Conservation (phyloP, 306 rosid species). For the Quercus alba region DNA sequence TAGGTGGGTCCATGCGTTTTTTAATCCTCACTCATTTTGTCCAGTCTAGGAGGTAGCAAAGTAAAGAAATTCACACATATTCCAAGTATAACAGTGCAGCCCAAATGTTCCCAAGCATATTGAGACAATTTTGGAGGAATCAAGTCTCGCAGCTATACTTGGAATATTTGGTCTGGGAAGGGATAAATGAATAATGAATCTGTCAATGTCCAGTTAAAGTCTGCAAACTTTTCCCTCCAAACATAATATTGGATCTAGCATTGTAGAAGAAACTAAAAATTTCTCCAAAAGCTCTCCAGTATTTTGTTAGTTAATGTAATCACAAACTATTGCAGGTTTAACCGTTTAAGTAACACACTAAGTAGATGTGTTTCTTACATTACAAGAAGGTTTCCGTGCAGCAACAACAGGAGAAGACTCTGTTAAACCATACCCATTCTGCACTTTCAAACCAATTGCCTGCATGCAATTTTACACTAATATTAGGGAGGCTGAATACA, state of each 20-base stretch:
- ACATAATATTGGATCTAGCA: not conserved
- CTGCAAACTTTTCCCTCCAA: not conserved
- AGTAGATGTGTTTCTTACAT: conserved; percentile 50
- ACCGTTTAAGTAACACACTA: not conserved
- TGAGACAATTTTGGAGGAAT: not conserved
- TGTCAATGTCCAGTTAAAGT: not conserved
- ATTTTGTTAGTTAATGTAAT: not conserved
- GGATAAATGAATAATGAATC: not conserved
- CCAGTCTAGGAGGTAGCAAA: not conserved
- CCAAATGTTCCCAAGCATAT: not conserved
- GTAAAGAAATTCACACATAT: not conserved
- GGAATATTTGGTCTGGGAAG: not conserved
- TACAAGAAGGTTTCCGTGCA: conserved; percentile 68
- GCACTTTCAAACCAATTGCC: conserved; percentile 86
- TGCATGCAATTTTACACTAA: conserved; percentile 29
- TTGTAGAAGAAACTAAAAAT: not conserved
- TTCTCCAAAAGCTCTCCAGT: not conserved
- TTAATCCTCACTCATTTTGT: not conserved
- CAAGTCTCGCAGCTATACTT: not conserved
- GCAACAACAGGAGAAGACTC: conserved; percentile 85
- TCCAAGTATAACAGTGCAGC: not conserved
- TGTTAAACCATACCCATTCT: conserved; percentile 95
- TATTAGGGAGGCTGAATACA: conserved; percentile 4
- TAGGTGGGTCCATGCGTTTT: not conserved
- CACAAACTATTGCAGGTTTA: not conserved